Percentiles rank a stretch among this genome's conserved stretches.
These are phyloP conservation scores for Neurospora sp. DNA, from an alignment of 495 filamentous ascomycete genomes.

Conservation along the genomic window DNA sequence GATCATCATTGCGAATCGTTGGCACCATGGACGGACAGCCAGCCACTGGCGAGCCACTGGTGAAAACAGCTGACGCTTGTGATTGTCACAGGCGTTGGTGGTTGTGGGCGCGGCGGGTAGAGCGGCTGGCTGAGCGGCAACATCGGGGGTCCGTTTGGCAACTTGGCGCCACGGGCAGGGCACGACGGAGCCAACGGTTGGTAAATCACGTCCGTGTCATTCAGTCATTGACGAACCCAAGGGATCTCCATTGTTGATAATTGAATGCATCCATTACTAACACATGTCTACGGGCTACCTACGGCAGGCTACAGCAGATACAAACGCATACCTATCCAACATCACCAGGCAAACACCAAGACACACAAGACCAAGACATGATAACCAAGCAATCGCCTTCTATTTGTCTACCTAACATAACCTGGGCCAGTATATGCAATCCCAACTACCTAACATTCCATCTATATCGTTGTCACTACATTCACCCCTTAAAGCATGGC, in stretches of 20 bases:
- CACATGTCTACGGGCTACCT: neutral
- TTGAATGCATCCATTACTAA: neutral
- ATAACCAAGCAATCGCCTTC: neutral
- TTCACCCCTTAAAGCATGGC: slow-evolving; percentile 11
- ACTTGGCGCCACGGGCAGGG: neutral
- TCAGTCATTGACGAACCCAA: neutral
- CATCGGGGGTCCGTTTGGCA: neutral
- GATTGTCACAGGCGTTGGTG: neutral
- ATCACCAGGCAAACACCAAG: neutral
- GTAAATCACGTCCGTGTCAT: neutral
- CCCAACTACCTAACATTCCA: neutral
- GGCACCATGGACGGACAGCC: neutral
- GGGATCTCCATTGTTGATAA: neutral
- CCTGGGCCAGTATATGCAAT: neutral
- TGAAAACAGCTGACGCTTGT: neutral
- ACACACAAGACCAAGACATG: neutral
- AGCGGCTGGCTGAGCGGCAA: neutral
- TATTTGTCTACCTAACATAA: neutral
- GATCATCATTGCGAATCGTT: neutral
- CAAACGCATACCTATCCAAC: neutral
- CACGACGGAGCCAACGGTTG: neutral
- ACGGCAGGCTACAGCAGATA: neutral
- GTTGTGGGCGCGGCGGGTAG: neutral
- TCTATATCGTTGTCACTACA: neutral
- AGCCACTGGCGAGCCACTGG: neutral